Conservation (phyloP, 371 early-diverging fungal species). For the Mucor velutinosus region DNA sequence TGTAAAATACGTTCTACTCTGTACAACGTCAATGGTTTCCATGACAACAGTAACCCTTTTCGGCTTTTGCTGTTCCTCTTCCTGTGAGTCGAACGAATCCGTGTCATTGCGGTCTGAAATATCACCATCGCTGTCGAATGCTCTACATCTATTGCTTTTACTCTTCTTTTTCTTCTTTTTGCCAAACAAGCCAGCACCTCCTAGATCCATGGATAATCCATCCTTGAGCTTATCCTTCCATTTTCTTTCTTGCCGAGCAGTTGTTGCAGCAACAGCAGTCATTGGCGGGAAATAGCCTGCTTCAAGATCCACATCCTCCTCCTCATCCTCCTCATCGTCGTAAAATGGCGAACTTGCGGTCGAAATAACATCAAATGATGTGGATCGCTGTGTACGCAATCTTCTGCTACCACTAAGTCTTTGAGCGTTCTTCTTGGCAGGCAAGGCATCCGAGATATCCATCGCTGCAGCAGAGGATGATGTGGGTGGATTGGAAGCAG, state of each 20-base stretch:
- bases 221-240: constrained; percentile 23
- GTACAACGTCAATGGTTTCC: constrained; percentile 34
- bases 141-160: constrained; percentile 11
- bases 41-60: constrained; percentile 31
- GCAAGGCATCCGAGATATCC: constrained; percentile 8
- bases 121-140: constrained; percentile 31
- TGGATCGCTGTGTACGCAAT: constrained; percentile 39
- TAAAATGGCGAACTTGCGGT: constrained; percentile 10
- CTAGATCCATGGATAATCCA: constrained; percentile 20
- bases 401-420: constrained; percentile 8
- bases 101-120: constrained; percentile 7
- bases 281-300: background rate
- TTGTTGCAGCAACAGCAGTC: background rate
- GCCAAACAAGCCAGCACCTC: constrained; percentile 16
- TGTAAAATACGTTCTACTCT: constrained; percentile 37
- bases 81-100: constrained; percentile 4
- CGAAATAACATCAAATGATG: constrained; percentile 37
- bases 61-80: background rate
- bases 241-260: background rate
- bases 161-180: constrained; percentile 19
- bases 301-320: background rate
- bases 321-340: constrained; percentile 3
- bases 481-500: background rate
- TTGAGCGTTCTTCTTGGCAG: constrained; percentile 1
- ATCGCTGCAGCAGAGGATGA: background rate